Percentiles rank a stretch among this genome's conserved stretches.
Conservation (phyloP, 495 filamentous ascomycete species). For the Penicillium atrosanguineum region DNA sequence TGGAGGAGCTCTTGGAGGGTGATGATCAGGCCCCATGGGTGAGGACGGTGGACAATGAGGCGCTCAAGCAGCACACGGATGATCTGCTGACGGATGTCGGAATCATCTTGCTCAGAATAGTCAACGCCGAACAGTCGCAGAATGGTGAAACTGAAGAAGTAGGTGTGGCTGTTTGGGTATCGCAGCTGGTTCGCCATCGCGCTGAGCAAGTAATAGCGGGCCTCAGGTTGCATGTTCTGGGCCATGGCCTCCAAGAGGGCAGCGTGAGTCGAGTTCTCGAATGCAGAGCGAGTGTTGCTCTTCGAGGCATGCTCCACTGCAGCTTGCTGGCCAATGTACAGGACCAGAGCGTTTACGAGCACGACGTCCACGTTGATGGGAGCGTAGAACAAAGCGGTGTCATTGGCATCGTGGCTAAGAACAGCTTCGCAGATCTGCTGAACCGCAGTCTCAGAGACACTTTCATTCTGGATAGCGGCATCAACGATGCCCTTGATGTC, state of each 20-base stretch:
- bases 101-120: conserved; percentile 70
- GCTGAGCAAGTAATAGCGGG: conserved; percentile 78
- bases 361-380: conserved; percentile 65
- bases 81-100: conserved; percentile 84
- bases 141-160: conserved; percentile 88
- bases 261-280: conserved; percentile 71
- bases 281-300: conserved; percentile 57
- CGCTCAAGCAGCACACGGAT: conserved; percentile 84
- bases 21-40: conserved; percentile 94
- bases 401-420: conserved; percentile 49
- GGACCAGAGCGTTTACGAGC: conserved; percentile 76
- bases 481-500: conserved; percentile 70
- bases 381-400: conserved; percentile 57
- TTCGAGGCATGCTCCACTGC: conserved; percentile 56
- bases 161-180: conserved; percentile 82
- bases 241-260: conserved; percentile 72
- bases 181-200: conserved; percentile 91
- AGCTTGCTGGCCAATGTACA: conserved; percentile 76
- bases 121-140: conserved; percentile 83
- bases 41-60: conserved; percentile 83
- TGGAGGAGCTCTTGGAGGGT: conserved; percentile 88
- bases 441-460: conserved; percentile 61
- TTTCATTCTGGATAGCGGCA: conserved; percentile 56
- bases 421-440: conserved; percentile 68
- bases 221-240: conserved; percentile 69